A percentile compares a stretch with the other conserved stretches of the same genome.
phyloP scores from a whole-genome alignment of 495 filamentous ascomycete species.

The Tuber brumale region DNA sequence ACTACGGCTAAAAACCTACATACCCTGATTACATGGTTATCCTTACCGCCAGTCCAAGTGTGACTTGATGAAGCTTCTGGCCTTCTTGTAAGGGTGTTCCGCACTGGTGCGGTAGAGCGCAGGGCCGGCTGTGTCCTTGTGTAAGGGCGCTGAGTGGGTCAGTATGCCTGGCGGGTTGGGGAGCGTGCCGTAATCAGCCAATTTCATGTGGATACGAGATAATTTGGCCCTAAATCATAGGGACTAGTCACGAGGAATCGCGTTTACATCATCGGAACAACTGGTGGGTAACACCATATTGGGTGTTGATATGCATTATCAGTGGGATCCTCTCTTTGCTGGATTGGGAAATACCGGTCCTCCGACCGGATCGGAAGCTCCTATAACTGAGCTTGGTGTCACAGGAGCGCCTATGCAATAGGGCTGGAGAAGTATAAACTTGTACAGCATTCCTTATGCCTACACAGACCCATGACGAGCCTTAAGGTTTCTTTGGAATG shows the following conservation, averaged over 20 bases:
- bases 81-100: background rate
- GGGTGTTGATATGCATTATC: background rate
- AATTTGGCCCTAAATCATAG: background rate
- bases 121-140: background rate
- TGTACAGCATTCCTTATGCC: background rate
- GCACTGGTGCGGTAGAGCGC: background rate
- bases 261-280: background rate
- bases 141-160: background rate
- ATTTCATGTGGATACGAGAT: background rate
- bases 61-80: background rate
- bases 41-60: background rate
- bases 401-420: background rate
- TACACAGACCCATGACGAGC: background rate
- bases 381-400: background rate
- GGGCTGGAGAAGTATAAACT: background rate
- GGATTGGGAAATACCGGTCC: background rate
- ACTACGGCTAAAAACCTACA: background rate
- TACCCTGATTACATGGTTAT: background rate
- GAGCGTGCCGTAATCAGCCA: background rate
- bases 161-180: background rate
- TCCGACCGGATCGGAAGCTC: background rate
- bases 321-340: background rate
- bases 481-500: background rate
- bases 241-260: background rate
- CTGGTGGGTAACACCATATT: background rate